Base-by-base conservation (phyloP, 768 basidiomycete species). In the Boletus sp. region DNA sequence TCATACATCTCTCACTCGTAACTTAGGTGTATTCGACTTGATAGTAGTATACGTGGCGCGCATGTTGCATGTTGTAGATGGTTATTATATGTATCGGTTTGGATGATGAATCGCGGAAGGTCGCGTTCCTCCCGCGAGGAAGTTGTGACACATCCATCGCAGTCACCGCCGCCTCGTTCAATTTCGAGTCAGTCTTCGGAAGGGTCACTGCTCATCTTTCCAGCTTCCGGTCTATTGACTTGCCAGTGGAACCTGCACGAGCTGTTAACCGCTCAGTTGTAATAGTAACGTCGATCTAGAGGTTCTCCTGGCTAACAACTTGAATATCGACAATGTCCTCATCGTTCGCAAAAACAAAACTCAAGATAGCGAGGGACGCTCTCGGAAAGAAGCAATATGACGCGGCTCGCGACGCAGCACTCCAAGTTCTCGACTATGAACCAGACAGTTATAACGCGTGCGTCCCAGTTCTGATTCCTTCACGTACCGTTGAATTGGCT, bases 391-490 rank as follows among this genome's bases (percentile, higher is more conserved):
- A 92, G 67, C 86, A 95, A 58, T 94, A 83, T 63, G 69, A 75
- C 5, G 73, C 73, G 18, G 94, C 92, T 11, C 83, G 80, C 57
- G 81, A 86, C 60, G 81, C 85, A n/a, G 83, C 87, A 8, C 69
- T 76, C 42, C 80, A 84, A 59, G 85, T 86, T 9, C 74, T 92
- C 17, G 84, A 86, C 37, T 85, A 84, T 60, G 94, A 97, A 55
- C 80, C 87, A 1, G 81, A 84, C 42, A 94, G 93, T 66, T 96
- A 96, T 68, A 86, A 89, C 66, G 94, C 91, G 93, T 95, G 69
- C 66, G 88, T 80, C 46, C 18, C 30, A 42, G n/a, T 42, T 46
- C 7, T 4, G 20, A 35, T 36, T 24, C 59, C 20, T 50, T 35
- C 44, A 29, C n/a, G 17, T 39, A 36, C 17, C 18, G n/a, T 30